Evolutionary conservation across 192 early-diverging fungal species (phyloP), one percentile per base, ranked within the genome.

Genomic region (Backusella morwellensis): DNA sequence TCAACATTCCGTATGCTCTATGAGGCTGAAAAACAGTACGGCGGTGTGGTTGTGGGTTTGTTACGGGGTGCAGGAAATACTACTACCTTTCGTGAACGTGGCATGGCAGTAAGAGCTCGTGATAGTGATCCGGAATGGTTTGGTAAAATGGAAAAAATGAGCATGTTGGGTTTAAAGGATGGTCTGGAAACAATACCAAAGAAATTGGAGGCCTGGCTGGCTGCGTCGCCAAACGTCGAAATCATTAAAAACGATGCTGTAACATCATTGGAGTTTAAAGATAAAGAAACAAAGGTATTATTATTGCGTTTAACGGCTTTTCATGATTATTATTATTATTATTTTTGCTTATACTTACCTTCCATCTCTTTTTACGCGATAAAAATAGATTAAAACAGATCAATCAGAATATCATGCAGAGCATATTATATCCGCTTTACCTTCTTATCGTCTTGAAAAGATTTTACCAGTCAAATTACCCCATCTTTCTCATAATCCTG

Each of bases 161-260:
- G 93, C 78, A 90, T 97, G 68, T 92, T 93, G 80, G 91, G 95
- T 34, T 96, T 98, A 80, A 86, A 86, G 66, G 85, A 89, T 67
- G 97, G 97, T 19, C 80, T 95, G 66, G 88, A 95, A 73, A 88
- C 88, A 6, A 82, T 97, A 11, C 79, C 92, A 1, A 80, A 90
- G 38, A 82, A 87, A 3, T 72, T 97, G 40, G 81, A 86, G 11
- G 69, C 72, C 23, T 82, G 86, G 32, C 80, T 98, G 42, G 66
- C 69, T 7, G 38, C 69, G 4, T 72, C 72, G n/a, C 84, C 86
- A 1, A 91, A 92, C 52, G 92, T 96, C 4, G 77, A 88, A 42
- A 80, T 96, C 6, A 79, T 80, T 7, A 82, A 75, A 19, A 85
- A 85, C 35, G 74, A 84, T 54, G 17, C 77, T 1, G 90, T 90